A percentile compares a stretch with the other conserved stretches of the same genome.
phyloP scores from a whole-genome alignment of 2,329 filamentous ascomycete species.

The Colletotrichum falcatum region DNA sequence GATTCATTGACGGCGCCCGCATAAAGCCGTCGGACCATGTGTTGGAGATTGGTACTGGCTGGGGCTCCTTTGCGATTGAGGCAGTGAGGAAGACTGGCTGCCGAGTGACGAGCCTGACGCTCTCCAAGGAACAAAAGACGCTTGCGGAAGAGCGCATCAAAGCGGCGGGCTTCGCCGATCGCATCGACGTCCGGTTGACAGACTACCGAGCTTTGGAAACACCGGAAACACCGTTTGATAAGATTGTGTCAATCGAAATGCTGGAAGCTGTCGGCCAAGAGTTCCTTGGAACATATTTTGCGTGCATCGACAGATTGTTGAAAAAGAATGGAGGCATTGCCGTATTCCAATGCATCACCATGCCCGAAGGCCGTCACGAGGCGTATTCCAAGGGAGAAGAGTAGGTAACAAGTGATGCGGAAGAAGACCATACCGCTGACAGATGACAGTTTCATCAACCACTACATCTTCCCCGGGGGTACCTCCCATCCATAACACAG shows the following conservation, averaged over 20 bases:
- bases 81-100: slow-evolving; percentile 76
- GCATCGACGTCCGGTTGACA: slow-evolving; percentile 73
- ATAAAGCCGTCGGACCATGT: slow-evolving; percentile 76
- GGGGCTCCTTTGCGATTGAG: slow-evolving; percentile 80
- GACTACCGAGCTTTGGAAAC: slow-evolving; percentile 75
- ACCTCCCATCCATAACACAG: slow-evolving; percentile 70
- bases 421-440: slow-evolving; percentile 14
- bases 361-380: slow-evolving; percentile 76
- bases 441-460: slow-evolving; percentile 71
- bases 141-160: slow-evolving; percentile 74
- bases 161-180: slow-evolving; percentile 68
- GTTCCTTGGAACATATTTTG: slow-evolving; percentile 76
- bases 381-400: slow-evolving; percentile 75
- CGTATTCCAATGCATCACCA: slow-evolving; percentile 82
- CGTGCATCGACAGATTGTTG: slow-evolving; percentile 70
- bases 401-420: slow-evolving; percentile 50
- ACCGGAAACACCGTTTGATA: slow-evolving; percentile 71
- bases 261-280: slow-evolving; percentile 78
- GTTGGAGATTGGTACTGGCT: slow-evolving; percentile 80
- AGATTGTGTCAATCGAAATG: slow-evolving; percentile 83
- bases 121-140: slow-evolving; percentile 76
- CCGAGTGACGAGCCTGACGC: slow-evolving; percentile 74
- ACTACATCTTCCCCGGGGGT: slow-evolving; percentile 84
- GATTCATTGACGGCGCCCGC: slow-evolving; percentile 73
- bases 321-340: slow-evolving; percentile 75